Percentiles rank a stretch among this genome's conserved stretches.
phyloP scores from a whole-genome alignment of 371 early-diverging fungal genomes.

The Mortierella sp. region DNA sequence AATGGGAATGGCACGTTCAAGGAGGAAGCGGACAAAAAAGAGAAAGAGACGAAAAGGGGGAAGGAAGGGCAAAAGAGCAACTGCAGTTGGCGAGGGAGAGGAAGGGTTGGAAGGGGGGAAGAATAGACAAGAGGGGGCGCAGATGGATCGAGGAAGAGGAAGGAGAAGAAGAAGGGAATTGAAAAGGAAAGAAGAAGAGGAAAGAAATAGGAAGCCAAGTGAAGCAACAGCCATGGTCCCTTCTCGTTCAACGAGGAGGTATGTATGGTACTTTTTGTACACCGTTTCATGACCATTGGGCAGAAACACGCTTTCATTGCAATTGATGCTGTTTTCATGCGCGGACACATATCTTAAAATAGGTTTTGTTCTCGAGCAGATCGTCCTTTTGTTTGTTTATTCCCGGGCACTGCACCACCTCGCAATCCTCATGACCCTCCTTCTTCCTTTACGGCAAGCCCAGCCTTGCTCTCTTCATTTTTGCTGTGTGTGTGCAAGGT shows the following conservation, averaged over 20 bases:
- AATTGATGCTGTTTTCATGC: neutral
- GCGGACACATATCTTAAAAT: neutral
- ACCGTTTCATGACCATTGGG: too few species aligned
- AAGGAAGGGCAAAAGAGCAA: too few species aligned
- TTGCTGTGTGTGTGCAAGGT: too few species aligned
- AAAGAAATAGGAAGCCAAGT: neutral
- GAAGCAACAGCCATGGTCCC: neutral
- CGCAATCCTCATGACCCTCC: too few species aligned
- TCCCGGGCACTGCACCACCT: too few species aligned
- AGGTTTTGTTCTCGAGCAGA: neutral
- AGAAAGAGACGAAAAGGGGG: neutral
- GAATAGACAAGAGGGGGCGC: neutral
- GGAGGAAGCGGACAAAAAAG: neutral
- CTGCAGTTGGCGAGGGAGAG: neutral
- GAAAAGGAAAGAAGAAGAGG: neutral
- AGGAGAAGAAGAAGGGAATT: neutral
- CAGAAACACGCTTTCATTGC: neutral
- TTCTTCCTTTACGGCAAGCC: too few species aligned
- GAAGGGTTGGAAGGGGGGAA: neutral
- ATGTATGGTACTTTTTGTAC: too few species aligned
- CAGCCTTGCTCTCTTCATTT: too few species aligned
- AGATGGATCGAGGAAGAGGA: neutral
- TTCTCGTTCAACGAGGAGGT: neutral
- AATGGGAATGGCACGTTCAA: constrained; percentile 4
- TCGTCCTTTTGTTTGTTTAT: neutral